phyloP scores from a whole-genome alignment of 768 basidiomycete genomes.

The Auricularia sp. region DNA sequence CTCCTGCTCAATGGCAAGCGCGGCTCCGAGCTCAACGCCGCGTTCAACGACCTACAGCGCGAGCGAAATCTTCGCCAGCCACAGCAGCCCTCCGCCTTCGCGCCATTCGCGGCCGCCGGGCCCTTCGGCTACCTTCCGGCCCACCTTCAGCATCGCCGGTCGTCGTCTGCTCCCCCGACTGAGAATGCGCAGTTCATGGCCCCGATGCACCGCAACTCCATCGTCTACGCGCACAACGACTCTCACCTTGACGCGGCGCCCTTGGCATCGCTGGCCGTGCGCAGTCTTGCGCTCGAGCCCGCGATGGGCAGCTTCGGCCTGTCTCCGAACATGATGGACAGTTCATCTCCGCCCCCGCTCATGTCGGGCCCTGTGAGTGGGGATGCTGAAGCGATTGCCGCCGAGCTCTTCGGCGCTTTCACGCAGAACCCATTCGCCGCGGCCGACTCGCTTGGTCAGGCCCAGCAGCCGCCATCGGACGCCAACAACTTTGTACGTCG shows the following conservation, averaged over 20 bases:
- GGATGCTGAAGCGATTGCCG: neutral
- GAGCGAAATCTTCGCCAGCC: slow-evolving; percentile 15
- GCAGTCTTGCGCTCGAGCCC: neutral
- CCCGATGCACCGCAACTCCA: neutral
- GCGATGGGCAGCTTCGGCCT: neutral
- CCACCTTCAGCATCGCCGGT: slow-evolving; percentile 38
- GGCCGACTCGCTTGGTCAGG: neutral
- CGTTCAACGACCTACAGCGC: slow-evolving; percentile 44
- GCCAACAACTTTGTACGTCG: neutral
- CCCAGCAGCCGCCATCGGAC: neutral
- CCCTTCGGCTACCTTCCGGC: slow-evolving; percentile 7
- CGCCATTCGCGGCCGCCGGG: slow-evolving; percentile 2
- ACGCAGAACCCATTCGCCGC: neutral
- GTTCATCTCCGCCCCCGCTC: neutral
- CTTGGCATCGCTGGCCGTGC: neutral
- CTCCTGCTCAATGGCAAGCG: slow-evolving; percentile 58
- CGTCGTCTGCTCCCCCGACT: slow-evolving; percentile 48
- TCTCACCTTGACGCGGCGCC: neutral
- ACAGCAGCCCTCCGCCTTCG: slow-evolving; percentile 6
- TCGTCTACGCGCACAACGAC: neutral
- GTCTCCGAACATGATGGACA: neutral
- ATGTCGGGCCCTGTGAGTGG: neutral
- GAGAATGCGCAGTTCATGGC: neutral
- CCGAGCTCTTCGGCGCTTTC: neutral
- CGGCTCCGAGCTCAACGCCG: slow-evolving; percentile 55